Evolutionary conservation across 2,329 filamentous ascomycete genomes (phyloP).

Genomic region (Nemania abortiva): DNA sequence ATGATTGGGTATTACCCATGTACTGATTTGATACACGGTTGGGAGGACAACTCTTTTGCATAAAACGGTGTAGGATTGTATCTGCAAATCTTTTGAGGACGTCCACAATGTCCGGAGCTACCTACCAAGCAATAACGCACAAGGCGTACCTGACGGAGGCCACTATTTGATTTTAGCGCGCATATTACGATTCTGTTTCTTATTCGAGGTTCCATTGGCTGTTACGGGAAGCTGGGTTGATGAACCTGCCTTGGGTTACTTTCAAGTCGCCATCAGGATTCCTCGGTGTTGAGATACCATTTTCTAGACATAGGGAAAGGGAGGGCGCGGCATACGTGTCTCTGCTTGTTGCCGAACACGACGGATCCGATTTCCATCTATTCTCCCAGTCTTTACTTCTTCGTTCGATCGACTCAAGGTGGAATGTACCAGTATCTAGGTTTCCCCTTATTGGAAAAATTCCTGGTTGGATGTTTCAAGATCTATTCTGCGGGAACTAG

Average conservation of each 20-base stretch:
- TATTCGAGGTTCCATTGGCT: not conserved
- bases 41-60: conserved; percentile 42
- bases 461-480: conserved; percentile 9
- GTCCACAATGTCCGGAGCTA: conserved; percentile 35
- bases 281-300: conserved; percentile 27
- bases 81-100: conserved; percentile 43
- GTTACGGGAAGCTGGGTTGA: conserved; percentile 5
- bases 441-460: conserved; percentile 32
- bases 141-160: conserved; percentile 35
- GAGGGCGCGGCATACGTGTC: conserved; percentile 10
- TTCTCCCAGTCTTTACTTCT: conserved; percentile 8
- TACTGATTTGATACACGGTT: conserved; percentile 36
- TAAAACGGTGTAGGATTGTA: conserved; percentile 42
- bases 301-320: conserved; percentile 16
- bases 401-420: not conserved
- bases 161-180: conserved; percentile 40
- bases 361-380: not conserved
- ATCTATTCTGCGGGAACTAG: not conserved
- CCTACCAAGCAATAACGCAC: conserved; percentile 31
- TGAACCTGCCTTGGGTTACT: not conserved
- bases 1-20: conserved; percentile 38
- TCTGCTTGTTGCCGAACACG: conserved; percentile 2
- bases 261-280: conserved; percentile 7
- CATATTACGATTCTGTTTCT: conserved; percentile 29
- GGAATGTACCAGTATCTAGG: conserved; percentile 28